Percentiles rank a stretch among this genome's conserved stretches.
These are phyloP conservation scores for Fistulifera solaris DNA, from an alignment of 108 stramenopile species.

Conservation along the genomic window DNA sequence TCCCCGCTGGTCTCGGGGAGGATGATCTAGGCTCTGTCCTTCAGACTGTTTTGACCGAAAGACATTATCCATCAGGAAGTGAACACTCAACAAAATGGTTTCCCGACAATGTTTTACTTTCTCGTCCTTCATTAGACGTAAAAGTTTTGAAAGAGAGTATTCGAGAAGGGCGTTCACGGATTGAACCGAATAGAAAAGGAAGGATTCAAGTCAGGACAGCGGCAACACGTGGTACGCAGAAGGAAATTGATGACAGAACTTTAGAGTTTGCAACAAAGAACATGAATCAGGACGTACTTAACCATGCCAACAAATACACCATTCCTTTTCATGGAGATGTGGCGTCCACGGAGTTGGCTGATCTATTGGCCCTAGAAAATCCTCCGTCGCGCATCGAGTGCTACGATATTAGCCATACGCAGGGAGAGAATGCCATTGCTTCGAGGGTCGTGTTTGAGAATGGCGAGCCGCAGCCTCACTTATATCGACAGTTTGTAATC, in stretches of 20 bases:
- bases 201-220: conserved; percentile 16
- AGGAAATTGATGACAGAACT: conserved; percentile 28
- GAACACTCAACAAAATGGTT: conserved; percentile 29
- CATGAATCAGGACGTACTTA: conserved; percentile 18
- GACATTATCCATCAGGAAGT: conserved; percentile 47
- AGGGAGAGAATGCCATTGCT: conserved; percentile 50
- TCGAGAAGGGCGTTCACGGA: conserved; percentile 8
- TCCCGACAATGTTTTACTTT: conserved; percentile 38
- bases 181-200: conserved; percentile 14
- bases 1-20: conserved; percentile 7
- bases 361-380: conserved; percentile 28
- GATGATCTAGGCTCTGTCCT: conserved; percentile 29
- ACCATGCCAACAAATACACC: conserved; percentile 4
- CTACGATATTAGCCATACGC: conserved; percentile 69
- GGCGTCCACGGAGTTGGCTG: conserved; percentile 23
- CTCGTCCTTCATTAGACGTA: conserved; percentile 20
- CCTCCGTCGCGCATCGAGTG: conserved; percentile 52
- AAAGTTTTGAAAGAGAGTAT: conserved; percentile 22
- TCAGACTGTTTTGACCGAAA: conserved; percentile 26
- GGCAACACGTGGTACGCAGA: conserved; percentile 23
- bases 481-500: conserved; percentile 60
- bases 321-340: conserved; percentile 31
- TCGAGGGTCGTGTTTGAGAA: conserved; percentile 59
- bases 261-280: conserved; percentile 44
- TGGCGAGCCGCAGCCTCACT: conserved; percentile 34